Conservation (phyloP, 306 rosid genomes). For the Rubus idaeus region DNA sequence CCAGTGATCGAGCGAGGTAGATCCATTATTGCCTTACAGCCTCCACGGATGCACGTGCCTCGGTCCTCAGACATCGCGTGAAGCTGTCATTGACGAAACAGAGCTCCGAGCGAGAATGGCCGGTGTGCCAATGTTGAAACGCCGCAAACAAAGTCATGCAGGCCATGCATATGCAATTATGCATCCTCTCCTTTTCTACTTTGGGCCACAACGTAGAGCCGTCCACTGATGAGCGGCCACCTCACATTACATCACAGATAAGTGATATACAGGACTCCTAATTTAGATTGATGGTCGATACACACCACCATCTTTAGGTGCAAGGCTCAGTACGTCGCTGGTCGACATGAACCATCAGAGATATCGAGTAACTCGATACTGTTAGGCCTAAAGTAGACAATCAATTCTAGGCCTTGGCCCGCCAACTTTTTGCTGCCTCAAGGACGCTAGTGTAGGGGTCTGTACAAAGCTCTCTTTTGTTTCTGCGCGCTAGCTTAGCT, state of each 20-base stretch:
- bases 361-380: background rate
- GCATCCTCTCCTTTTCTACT: background rate
- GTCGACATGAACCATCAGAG: slow-evolving; percentile 14
- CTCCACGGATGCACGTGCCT: background rate
- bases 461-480: too few relatives aligned
- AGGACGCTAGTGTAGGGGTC: background rate
- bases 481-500: too few relatives aligned
- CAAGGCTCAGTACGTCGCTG: background rate
- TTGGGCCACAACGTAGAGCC: background rate
- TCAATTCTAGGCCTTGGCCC: background rate
- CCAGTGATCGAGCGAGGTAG: background rate
- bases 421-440: background rate
- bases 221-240: slow-evolving; percentile 3
- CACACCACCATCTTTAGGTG: too few relatives aligned
- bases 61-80: background rate
- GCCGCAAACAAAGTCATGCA: background rate
- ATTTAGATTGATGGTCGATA: background rate
- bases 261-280: background rate
- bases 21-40: background rate
- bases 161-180: too few relatives aligned
- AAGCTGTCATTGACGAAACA: slow-evolving; percentile 13
- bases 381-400: slow-evolving; percentile 4
- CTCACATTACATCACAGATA: background rate
- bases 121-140: background rate
- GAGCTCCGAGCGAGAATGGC: background rate